Conservation (phyloP, 2,329 filamentous ascomycete genomes). For the Leptosphaerulina australis region DNA sequence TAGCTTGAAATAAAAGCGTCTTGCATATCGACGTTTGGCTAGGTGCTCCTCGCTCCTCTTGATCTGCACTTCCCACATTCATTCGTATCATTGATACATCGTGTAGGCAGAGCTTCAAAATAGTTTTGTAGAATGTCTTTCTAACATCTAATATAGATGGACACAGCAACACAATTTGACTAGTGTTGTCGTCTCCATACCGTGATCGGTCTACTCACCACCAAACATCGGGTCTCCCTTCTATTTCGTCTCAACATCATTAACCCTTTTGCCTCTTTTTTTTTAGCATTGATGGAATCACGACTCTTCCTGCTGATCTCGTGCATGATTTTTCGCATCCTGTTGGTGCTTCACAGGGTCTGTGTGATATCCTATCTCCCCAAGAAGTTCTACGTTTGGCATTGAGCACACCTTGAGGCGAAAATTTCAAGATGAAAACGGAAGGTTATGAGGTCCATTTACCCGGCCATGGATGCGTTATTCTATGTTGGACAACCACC, state of each 20-base stretch:
- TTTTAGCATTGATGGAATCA: constrained; percentile 29
- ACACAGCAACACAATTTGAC: no score
- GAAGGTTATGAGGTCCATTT: constrained; percentile 40
- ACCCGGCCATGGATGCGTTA: constrained; percentile 41
- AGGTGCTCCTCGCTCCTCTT: no score
- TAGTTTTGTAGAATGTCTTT: no score
- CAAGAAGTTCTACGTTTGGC: constrained; percentile 34
- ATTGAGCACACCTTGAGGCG: constrained; percentile 33
- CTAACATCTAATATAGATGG: no score
- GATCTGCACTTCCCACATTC: no score
- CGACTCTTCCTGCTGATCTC: constrained; percentile 35
- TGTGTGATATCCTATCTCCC: constrained; percentile 41
- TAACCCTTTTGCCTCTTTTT: constrained; percentile 16
- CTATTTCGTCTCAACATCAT: constrained; percentile 33
- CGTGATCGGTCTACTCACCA: no score
- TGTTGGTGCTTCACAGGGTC: constrained; percentile 39
- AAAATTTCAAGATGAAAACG: constrained; percentile 34
- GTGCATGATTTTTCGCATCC: constrained; percentile 37
- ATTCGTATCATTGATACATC: no score
- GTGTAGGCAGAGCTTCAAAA: no score
- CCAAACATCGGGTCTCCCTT: no score
- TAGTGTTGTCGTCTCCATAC: no score
- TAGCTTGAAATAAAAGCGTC: no score
- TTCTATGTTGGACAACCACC: constrained; percentile 29
- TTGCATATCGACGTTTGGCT: no score